Base-by-base conservation (phyloP, 768 basidiomycete genomes). In the Postia placenta region DNA sequence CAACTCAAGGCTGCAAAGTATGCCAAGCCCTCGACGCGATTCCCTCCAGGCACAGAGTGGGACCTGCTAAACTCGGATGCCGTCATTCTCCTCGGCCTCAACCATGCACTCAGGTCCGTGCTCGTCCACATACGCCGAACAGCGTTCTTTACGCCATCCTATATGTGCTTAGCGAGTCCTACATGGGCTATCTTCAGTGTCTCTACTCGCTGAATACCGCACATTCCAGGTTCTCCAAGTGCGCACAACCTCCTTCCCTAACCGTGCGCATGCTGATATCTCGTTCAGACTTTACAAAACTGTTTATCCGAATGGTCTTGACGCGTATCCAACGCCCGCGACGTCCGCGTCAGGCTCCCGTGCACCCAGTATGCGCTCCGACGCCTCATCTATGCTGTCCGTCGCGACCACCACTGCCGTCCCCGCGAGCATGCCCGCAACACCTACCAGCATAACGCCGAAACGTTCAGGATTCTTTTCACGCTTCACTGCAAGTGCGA, bases 181-280 rank as follows among this genome's bases (percentile, higher is more conserved):
- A 87, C 62, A 80, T 78, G 71, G 87, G 87, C 27, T 89, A 89
- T 60, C 56, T 88, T 6, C 85, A 87, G 56, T 88, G 85, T 69
- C 71, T 88, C 79, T 87, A 64, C 64, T 74, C 73, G 4, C 63
- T 85, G 40, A 86, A 85, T 56, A 83, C 78, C 54, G 86, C 86
- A 11, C 84, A 89, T 57, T 78, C 83, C 2, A 87, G 85, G 59
- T 90, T 87, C 56, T 73, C 79, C 7, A 88, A 81, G 83, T 85
- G 59, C 20, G 68, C 60, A n/a, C 11, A n/a, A 14, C n/a, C n/a
- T n/a, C n/a, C 26, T 22, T 4, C 42, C 26, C 30, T 33, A 7
- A 7, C 30, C 30, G 30, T 33, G 7, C 30, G 9, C n/a, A n/a
- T n/a, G n/a, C n/a, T n/a, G n/a, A n/a, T n/a, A n/a, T 33, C 15